Evolutionary conservation across 1,284 basidiomycete species (phyloP).

Genomic region (Trichosporon sp.): DNA sequence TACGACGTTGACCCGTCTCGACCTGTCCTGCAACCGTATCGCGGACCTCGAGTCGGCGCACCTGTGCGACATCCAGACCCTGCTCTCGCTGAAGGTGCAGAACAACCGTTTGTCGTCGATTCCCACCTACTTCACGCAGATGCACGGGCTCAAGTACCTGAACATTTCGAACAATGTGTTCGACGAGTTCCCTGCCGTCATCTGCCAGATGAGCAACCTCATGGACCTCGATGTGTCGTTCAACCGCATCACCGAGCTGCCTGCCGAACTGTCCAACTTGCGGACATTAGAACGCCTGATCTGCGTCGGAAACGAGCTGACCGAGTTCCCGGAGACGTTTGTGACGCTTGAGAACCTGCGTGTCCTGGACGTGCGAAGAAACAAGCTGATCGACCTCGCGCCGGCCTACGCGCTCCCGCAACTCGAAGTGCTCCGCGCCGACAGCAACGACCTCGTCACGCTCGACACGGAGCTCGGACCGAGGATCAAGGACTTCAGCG

Average conservation of each 20-base stretch:
- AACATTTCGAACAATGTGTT: conserved; percentile 99
- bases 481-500: conserved; percentile 60
- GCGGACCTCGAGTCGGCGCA: conserved; percentile 83
- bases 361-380: conserved; percentile 79
- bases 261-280: conserved; percentile 76
- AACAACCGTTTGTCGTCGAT: conserved; percentile 91
- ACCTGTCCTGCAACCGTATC: conserved; percentile 92
- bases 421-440: conserved; percentile 70
- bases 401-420: conserved; percentile 70
- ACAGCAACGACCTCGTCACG: conserved; percentile 78
- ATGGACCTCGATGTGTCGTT: conserved; percentile 92
- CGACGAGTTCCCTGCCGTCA: conserved; percentile 72
- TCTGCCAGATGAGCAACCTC: conserved; percentile 74
- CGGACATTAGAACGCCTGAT: conserved; percentile 72
- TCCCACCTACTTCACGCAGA: conserved; percentile 78
- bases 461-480: conserved; percentile 75
- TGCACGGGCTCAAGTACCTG: conserved; percentile 73
- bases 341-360: conserved; percentile 66
- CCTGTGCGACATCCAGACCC: conserved; percentile 73
- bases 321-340: conserved; percentile 72
- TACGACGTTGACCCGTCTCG: conserved; percentile 75
- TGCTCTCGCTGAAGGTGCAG: conserved; percentile 76
- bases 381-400: conserved; percentile 74
- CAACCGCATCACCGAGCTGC: conserved; percentile 82
- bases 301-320: conserved; percentile 84